phyloP scores from a whole-genome alignment of 352 stramenopile species.

The Pythium folliculosum region DNA sequence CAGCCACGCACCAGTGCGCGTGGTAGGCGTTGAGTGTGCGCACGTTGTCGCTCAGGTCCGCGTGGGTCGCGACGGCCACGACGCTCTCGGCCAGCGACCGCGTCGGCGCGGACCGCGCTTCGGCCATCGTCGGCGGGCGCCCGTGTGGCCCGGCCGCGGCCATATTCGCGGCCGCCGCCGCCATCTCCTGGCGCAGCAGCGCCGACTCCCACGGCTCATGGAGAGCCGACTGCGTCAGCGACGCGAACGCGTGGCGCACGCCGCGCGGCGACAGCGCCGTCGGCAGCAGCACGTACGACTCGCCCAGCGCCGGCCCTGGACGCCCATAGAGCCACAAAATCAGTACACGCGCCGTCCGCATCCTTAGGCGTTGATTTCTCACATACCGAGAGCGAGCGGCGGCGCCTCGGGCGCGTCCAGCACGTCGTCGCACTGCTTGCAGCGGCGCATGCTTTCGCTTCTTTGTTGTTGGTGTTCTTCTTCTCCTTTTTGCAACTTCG shows the following conservation, averaged over 20 bases:
- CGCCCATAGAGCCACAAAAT: neutral
- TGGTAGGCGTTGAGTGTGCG: conserved; percentile 70
- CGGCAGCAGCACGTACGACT: conserved; percentile 78
- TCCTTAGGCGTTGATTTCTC: neutral
- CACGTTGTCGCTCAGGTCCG: conserved; percentile 74
- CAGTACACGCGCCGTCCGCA: neutral
- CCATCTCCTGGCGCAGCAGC: conserved; percentile 1
- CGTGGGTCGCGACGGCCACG: conserved; percentile 62
- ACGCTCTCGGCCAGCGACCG: conserved; percentile 57
- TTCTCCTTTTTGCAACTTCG: neutral
- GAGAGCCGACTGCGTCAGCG: conserved; percentile 30
- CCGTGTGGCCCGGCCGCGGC: no score
- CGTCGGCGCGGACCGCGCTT: neutral
- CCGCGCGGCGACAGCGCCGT: conserved; percentile 56
- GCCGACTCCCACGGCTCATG: conserved; percentile 33
- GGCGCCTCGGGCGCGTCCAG: conserved; percentile 28
- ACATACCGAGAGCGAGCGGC: conserved; percentile 12
- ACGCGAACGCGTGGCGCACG: conserved; percentile 30
- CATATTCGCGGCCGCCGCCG: neutral
- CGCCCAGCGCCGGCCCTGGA: conserved; percentile 41
- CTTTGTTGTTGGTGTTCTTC: conserved; percentile 12
- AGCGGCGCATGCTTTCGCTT: conserved; percentile 24
- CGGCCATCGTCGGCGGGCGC: neutral
- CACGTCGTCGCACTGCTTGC: conserved; percentile 36
- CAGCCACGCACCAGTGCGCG: conserved; percentile 70